Evolutionary conservation across 1,284 basidiomycete genomes (phyloP), one percentile per base, ranked within the genome.

Genomic region (Naganishia sp.): DNA sequence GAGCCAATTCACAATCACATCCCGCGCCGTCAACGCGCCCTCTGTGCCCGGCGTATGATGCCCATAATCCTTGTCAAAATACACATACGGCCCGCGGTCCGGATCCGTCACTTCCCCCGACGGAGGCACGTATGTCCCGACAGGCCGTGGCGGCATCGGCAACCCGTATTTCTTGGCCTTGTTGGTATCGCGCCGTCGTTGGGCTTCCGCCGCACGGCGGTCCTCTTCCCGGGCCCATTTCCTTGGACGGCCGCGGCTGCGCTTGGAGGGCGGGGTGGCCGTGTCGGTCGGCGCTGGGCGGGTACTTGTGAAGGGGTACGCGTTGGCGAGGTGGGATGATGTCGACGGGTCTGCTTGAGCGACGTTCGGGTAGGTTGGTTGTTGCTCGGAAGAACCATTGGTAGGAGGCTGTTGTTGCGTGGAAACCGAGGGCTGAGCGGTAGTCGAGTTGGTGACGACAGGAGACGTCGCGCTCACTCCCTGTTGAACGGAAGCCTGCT

Each of bases 61-160:
- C 15, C 59, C 59, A 52, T 52, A 61, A 42, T 61, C 59, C 48
- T 52, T 61, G 48, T 61, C 59, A n/a, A 61, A 61, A n/a, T 50
- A 61, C 15, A 61, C n/a, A 36, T 61, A 61, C 36, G 59, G 59
- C 6, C 33, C 42, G 33, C 48, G 59, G 1, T 49, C 25, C 9
- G 18, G n/a, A 18, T 28, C 15, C 2, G 48, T 21, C 48, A 7
- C 21, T 4, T 18, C 18, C 45, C 21, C 25, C 11, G 53, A n/a
- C 11, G 59, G 23, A 10, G 48, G 16, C 18, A 48, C 25, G 39
- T 61, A 55, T 16, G 53, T 55, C 23, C 59, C 59, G 1, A 25
- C 25, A 6, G 59, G 48, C 13, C 49, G 36, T 7, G 59, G 59
- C 23, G 59, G 59, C 2, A 52, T 36, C 21, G 59, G 48, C 15